phyloP scores from a whole-genome alignment of 257 asterid species.

The Striga asiatica region DNA sequence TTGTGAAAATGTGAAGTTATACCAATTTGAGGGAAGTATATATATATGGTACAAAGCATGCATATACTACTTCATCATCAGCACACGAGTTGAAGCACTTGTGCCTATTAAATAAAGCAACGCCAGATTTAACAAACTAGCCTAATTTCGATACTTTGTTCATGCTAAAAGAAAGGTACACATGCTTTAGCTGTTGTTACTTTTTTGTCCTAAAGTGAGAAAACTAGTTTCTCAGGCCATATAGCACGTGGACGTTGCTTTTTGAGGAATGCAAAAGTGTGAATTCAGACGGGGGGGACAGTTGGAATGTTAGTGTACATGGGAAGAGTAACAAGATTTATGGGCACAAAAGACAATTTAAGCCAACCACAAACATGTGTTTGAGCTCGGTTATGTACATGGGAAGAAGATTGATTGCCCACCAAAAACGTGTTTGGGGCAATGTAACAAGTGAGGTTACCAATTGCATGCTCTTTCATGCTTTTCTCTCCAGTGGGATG shows the following conservation, averaged over 20 bases:
- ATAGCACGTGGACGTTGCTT: conserved; percentile 20
- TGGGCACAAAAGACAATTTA: not conserved
- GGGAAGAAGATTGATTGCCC: no score
- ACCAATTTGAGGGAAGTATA: not conserved
- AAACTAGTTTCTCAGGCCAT: not conserved
- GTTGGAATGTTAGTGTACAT: conserved; percentile 16
- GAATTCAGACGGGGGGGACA: not conserved
- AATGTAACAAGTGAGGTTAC: no score
- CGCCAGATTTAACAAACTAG: not conserved
- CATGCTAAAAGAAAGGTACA: conserved; percentile 10
- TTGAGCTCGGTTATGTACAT: no score
- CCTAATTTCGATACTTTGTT: not conserved
- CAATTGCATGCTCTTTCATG: no score
- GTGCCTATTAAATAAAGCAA: conserved; percentile 9
- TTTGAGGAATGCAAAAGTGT: not conserved
- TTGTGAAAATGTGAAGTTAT: not conserved
- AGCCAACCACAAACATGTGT: conserved; percentile 17
- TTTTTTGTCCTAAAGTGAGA: not conserved
- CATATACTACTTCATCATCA: not conserved
- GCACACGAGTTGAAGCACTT: conserved; percentile 13
- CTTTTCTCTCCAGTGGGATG: no score
- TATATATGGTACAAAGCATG: conserved; percentile 6
- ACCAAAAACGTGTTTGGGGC: no score
- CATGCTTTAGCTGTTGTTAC: conserved; percentile 10
- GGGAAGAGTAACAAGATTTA: not conserved